Base-by-base conservation (phyloP, 352 stramenopile species). In the Peronospora tabacina region DNA sequence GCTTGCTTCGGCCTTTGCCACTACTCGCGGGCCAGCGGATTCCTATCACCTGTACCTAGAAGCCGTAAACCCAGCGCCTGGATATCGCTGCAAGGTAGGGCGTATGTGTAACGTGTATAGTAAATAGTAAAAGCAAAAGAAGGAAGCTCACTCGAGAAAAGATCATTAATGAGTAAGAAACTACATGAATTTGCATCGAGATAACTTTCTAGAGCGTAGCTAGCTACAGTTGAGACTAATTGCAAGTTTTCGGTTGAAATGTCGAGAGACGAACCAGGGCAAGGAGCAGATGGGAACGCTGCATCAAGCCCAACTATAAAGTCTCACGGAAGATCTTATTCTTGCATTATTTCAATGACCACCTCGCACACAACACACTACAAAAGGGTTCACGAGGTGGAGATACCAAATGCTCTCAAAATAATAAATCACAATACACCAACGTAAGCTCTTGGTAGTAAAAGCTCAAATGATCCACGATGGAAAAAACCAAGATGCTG, bases 341-440 rank as follows among this genome's bases (percentile, higher is more conserved):
- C 43, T 89, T 56, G 78, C 78, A 87, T 87, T 89, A 53, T 85
- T 89, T 68, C 62, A 78, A 88, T 88, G 72, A 88, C 74, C 77
- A 75, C 74, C 68, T 49, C 64, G 76, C 70, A 86, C 77, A 88
- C 72, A 70, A 62, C 5, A 44, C 43, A 33, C 29, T 30, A 2
- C 3, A 33, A 28, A 49, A 17, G 55, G 48, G 57, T 89, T 85
- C 69, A 86, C 70, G 68, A 61, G 71, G 75, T 76, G 75, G 78
- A 89, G 78, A 89, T 89, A 89, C 78, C 75, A 87, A 89, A 87
- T 89, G 78, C 78, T 68, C 65, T 26, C 38, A 15, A 34, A 13
- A 39, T 13, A 2, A 36, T 28, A 54, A 17, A n/a, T n/a, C 13
- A 49, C 11, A 16, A 33, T 32, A 26, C 38, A 40, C 5, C 22